Conservation (phyloP, 306 rosid genomes). For the Trichosanthes truncata region DNA sequence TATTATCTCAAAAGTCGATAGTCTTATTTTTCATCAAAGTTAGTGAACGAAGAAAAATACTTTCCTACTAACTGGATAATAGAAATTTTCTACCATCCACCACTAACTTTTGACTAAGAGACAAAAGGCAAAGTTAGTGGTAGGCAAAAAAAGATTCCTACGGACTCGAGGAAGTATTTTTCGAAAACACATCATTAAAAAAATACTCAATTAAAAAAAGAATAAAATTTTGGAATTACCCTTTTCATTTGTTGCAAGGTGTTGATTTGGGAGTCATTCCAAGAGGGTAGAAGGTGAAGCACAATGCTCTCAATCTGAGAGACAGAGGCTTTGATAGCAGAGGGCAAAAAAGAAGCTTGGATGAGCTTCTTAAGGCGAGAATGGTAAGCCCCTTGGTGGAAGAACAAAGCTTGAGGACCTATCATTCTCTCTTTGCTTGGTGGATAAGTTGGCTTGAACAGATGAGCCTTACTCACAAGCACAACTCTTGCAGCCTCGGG, state of each 20-base stretch:
- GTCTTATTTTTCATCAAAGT: too few relatives aligned
- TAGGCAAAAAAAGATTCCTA: too few relatives aligned
- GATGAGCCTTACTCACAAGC: constrained; percentile 60
- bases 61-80: too few relatives aligned
- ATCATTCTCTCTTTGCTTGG: constrained; percentile 79
- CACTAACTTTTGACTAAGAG: too few relatives aligned
- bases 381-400: constrained; percentile 79
- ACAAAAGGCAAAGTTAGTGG: too few relatives aligned
- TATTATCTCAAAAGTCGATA: too few relatives aligned
- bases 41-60: too few relatives aligned
- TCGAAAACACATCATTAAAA: too few relatives aligned
- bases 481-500: constrained; percentile 62
- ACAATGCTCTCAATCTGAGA: constrained; percentile 55
- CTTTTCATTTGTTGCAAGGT: constrained; percentile 81
- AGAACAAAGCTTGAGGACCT: constrained; percentile 76
- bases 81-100: too few relatives aligned
- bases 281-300: constrained; percentile 40
- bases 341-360: constrained; percentile 54
- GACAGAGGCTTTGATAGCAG: constrained; percentile 42
- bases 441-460: constrained; percentile 78
- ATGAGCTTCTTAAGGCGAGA: constrained; percentile 54
- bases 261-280: constrained; percentile 42
- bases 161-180: too few relatives aligned
- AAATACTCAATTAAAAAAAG: neutral
- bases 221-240: constrained; percentile 11